These are phyloP conservation scores for Handroanthus guayacan DNA, from an alignment of 257 asterid genomes.

Conservation along the genomic window DNA sequence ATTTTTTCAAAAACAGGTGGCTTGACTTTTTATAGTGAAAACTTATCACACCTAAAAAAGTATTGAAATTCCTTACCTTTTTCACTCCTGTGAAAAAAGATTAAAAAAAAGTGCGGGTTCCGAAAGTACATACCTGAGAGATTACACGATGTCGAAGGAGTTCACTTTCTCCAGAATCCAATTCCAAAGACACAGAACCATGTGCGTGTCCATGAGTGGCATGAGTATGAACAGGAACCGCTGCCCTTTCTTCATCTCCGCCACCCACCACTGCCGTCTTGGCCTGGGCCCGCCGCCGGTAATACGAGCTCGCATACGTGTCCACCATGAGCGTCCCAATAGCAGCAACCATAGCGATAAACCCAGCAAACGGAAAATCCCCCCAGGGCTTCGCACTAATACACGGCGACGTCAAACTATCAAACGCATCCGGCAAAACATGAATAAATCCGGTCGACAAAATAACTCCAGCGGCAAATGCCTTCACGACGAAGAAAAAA, in stretches of 20 bases:
- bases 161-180: background rate
- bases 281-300: background rate
- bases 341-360: constrained; percentile 33
- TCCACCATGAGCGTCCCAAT: constrained; percentile 35
- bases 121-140: constrained; percentile 8
- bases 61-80: no score
- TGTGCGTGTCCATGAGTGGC: constrained; percentile 10
- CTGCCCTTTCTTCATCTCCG: background rate
- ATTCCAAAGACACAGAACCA: background rate
- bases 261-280: background rate
- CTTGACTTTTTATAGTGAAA: no score
- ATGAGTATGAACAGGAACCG: constrained; percentile 2
- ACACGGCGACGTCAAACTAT: background rate
- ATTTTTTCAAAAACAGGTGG: no score
- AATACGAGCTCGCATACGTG: constrained; percentile 22
- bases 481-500: no score
- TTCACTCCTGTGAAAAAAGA: no score
- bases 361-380: constrained; percentile 33
- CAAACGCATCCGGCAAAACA: no score
- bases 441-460: no score
- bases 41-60: no score
- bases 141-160: constrained; percentile 11
- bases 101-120: background rate
- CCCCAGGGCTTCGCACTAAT: constrained; percentile 28
- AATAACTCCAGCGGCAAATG: no score